A percentile compares a stretch with the other conserved stretches of the same genome.
phyloP scores from a whole-genome alignment of 2,329 filamentous ascomycete species.

The Pseudogymnoascus sp. region DNA sequence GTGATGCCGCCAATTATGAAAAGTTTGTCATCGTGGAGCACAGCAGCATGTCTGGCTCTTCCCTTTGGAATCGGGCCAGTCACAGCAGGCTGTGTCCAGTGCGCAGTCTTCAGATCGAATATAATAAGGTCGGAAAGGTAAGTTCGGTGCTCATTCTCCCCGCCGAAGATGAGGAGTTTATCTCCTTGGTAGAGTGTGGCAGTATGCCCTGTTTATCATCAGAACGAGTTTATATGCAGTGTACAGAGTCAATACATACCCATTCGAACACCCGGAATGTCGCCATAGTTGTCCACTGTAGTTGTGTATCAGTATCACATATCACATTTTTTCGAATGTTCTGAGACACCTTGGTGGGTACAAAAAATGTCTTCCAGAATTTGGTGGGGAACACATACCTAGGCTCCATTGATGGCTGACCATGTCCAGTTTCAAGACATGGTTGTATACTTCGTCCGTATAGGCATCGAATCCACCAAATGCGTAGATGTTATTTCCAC shows the following conservation, averaged over 20 bases:
- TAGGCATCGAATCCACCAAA: slow-evolving; percentile 99
- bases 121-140: slow-evolving; percentile 94
- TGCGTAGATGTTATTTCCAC: slow-evolving; percentile 93
- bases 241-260: slow-evolving; percentile 45
- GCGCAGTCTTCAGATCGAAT: slow-evolving; percentile 86
- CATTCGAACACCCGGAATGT: slow-evolving; percentile 96
- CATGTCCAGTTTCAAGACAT: slow-evolving; percentile 84
- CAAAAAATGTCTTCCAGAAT: not conserved
- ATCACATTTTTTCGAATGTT: not conserved
- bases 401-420: slow-evolving; percentile 86
- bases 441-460: slow-evolving; percentile 97
- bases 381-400: not conserved
- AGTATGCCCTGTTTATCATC: slow-evolving; percentile 63
- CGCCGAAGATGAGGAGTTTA: slow-evolving; percentile 94
- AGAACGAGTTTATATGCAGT: slow-evolving; percentile 8
- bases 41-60: slow-evolving; percentile 80
- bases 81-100: slow-evolving; percentile 90
- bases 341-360: slow-evolving; percentile 7
- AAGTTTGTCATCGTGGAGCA: slow-evolving; percentile 91
- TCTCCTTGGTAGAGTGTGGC: slow-evolving; percentile 88
- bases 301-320: not conserved
- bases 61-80: slow-evolving; percentile 80
- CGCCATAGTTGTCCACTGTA: slow-evolving; percentile 88
- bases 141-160: slow-evolving; percentile 94
- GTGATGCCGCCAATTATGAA: slow-evolving; percentile 96